Evolutionary conservation across 2,329 filamentous ascomycete species (phyloP).

Genomic region (Ophioceras dolichostomum): DNA sequence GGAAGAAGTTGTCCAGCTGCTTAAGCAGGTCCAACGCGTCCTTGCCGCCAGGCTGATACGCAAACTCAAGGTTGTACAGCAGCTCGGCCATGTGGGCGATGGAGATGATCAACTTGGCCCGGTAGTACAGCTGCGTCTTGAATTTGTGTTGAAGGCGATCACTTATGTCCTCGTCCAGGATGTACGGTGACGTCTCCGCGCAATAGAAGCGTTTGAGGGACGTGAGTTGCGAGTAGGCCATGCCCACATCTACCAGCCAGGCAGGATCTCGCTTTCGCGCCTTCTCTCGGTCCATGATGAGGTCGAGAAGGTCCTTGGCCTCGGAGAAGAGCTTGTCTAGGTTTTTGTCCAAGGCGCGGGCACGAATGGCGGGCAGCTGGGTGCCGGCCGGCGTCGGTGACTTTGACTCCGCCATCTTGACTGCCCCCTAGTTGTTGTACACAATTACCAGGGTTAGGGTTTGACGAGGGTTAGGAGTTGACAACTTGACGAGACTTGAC

Average conservation of each 20-base stretch:
- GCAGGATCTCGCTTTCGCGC: background rate
- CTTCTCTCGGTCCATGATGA: background rate
- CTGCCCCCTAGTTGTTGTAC: too few relatives aligned
- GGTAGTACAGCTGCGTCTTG: background rate
- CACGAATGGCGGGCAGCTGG: background rate
- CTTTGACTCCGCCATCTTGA: background rate
- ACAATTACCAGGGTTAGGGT: too few relatives aligned
- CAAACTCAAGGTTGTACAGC: constrained; percentile 1
- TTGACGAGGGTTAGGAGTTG: too few relatives aligned
- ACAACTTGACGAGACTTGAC: too few relatives aligned
- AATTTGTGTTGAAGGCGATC: background rate
- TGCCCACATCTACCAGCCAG: background rate
- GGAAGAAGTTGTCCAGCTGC: too few relatives aligned
- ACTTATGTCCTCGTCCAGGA: background rate
- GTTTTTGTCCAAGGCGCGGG: background rate
- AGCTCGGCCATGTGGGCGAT: constrained; percentile 1
- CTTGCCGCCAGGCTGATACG: too few relatives aligned
- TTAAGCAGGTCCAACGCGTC: too few relatives aligned
- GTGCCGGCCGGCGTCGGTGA: background rate
- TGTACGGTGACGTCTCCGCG: background rate
- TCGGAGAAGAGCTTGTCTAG: background rate
- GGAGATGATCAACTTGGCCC: background rate
- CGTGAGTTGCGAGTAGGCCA: background rate
- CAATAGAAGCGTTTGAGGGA: background rate
- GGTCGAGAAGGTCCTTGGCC: background rate